A percentile compares a stretch with the other conserved stretches of the same genome.
Conservation (phyloP, 768 basidiomycete species). For the Suillus subluteus region DNA sequence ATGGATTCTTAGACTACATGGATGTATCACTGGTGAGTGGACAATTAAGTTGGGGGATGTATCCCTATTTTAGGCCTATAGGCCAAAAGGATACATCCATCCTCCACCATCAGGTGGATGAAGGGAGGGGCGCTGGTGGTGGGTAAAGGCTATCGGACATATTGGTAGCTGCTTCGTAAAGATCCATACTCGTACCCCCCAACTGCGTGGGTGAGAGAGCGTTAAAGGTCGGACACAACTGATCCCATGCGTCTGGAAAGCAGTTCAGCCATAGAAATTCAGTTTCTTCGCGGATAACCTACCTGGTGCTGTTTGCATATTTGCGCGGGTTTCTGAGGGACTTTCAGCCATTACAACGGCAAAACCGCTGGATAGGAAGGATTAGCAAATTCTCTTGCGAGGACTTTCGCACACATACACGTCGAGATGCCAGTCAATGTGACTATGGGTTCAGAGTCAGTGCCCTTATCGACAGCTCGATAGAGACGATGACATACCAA, state of each 20-base stretch:
- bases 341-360: constrained; percentile 35
- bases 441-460: constrained; percentile 14
- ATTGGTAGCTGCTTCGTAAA: constrained; percentile 20
- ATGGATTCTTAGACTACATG: too few species aligned
- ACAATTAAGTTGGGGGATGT: too few species aligned
- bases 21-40: too few species aligned
- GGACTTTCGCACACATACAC: constrained; percentile 10
- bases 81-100: too few species aligned
- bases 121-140: neutral
- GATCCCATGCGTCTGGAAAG: constrained; percentile 25
- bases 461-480: too few species aligned
- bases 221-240: constrained; percentile 29
- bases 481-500: constrained; percentile 14
- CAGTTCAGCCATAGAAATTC: neutral
- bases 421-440: constrained; percentile 24
- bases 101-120: too few species aligned
- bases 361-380: constrained; percentile 26
- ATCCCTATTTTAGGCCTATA: too few species aligned
- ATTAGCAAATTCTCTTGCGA: neutral
- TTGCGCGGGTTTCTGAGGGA: constrained; percentile 8
- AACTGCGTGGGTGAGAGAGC: constrained; percentile 23
- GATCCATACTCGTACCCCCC: constrained; percentile 20
- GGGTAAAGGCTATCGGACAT: constrained; percentile 22
- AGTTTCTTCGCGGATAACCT: neutral
- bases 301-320: neutral